Evolutionary conservation across 768 basidiomycete genomes (phyloP).

Genomic region (Asterophora lycoperdoides): DNA sequence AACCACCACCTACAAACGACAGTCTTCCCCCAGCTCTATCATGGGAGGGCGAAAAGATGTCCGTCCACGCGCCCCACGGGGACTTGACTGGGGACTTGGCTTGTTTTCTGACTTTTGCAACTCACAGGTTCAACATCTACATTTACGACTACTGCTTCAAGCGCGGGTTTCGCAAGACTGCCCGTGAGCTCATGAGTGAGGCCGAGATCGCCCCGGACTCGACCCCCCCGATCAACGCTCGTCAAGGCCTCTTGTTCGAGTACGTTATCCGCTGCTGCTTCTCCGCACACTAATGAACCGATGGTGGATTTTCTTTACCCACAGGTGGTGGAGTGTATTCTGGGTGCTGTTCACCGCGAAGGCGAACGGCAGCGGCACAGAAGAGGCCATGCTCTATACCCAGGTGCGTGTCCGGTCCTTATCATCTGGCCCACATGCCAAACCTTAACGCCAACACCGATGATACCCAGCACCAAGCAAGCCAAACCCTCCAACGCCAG

Average conservation of each 20-base stretch:
- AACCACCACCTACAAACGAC: conserved; percentile 7
- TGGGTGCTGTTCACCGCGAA: conserved; percentile 84
- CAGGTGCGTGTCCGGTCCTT: conserved; percentile 51
- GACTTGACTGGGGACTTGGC: neutral
- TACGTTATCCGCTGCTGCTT: conserved; percentile 32
- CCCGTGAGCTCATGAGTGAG: conserved; percentile 59
- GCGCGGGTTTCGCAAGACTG: conserved; percentile 73
- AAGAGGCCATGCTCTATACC: conserved; percentile 68
- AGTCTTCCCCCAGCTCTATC: conserved; percentile 34
- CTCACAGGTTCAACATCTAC: conserved; percentile 80
- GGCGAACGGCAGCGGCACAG: conserved; percentile 59
- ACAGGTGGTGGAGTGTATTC: conserved; percentile 87
- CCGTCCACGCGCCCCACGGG: too few relatives aligned
- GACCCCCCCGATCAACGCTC: conserved; percentile 75
- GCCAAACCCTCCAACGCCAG: conserved; percentile 30
- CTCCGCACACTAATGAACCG: neutral
- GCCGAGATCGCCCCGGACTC: conserved; percentile 62
- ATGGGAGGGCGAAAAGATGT: conserved; percentile 90
- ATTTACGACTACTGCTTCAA: conserved; percentile 83
- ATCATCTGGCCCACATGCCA: conserved; percentile 12
- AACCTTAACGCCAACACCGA: neutral
- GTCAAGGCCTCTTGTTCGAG: conserved; percentile 82
- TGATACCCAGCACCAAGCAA: conserved; percentile 22
- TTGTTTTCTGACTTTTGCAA: neutral
- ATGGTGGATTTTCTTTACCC: neutral